Conservation (phyloP, 2,329 filamentous ascomycete genomes). For the Aspergillus sp. region DNA sequence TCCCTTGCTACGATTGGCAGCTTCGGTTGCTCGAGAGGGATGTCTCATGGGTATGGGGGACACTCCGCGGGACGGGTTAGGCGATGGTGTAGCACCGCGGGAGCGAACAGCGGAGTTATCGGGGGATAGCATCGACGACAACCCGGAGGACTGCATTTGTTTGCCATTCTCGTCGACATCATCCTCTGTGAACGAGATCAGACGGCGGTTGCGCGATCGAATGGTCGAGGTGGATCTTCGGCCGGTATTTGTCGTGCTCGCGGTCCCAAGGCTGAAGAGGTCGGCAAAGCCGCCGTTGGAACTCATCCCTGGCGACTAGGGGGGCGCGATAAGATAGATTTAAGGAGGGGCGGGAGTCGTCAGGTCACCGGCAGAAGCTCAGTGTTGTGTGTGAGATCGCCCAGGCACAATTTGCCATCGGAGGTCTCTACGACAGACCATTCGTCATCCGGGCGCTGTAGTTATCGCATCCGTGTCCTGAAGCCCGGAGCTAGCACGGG, state of each 20-base stretch:
- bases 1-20: conserved; percentile 23
- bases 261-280: conserved; percentile 37
- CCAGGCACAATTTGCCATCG: conserved; percentile 40
- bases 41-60: conserved; percentile 45
- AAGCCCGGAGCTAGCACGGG: conserved; percentile 3
- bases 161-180: conserved; percentile 30
- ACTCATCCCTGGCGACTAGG: conserved; percentile 43
- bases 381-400: conserved; percentile 29
- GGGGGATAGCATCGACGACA: conserved; percentile 30
- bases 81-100: conserved; percentile 45
- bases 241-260: conserved; percentile 35
- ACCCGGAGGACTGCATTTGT: conserved; percentile 29
- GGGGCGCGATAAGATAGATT: conserved; percentile 14
- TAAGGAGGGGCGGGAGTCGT: conserved; percentile 23
- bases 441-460: conserved; percentile 37
- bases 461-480: conserved; percentile 28
- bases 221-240: conserved; percentile 41
- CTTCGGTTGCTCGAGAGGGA: conserved; percentile 36
- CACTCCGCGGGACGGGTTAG: conserved; percentile 36
- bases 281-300: conserved; percentile 41
- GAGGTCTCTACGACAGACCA: conserved; percentile 37
- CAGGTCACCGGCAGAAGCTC: conserved; percentile 24
- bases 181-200: conserved; percentile 47
- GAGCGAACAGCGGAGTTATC: conserved; percentile 41
- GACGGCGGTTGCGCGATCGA: conserved; percentile 46